phyloP scores from a whole-genome alignment of 768 basidiomycete species.

The Suillus luteus region DNA sequence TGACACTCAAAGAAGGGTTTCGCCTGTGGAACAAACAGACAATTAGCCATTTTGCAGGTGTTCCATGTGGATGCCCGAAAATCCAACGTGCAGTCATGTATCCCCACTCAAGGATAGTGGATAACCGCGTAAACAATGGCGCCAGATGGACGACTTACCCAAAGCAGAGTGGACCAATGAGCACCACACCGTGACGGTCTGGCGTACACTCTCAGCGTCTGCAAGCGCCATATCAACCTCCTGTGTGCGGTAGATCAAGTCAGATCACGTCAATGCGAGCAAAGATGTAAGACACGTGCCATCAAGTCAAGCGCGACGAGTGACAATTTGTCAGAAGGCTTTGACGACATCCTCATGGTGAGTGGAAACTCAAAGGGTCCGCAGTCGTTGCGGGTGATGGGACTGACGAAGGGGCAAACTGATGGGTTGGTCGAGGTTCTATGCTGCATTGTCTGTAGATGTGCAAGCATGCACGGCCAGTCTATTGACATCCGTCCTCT shows the following conservation, averaged over 20 bases:
- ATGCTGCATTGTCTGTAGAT: too few species aligned
- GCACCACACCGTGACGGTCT: conserved; percentile 91
- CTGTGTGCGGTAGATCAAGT: conserved; percentile 38
- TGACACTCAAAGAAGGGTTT: conserved; percentile 3
- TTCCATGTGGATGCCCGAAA: not conserved
- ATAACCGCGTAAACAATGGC: not conserved
- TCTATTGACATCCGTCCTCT: not conserved
- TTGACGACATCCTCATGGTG: too few species aligned
- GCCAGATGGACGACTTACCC: conserved; percentile 47
- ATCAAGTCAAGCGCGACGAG: conserved; percentile 88
- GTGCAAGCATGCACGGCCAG: too few species aligned
- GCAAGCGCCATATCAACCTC: conserved; percentile 96
- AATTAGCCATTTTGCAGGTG: not conserved
- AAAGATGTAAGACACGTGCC: conserved; percentile 47
- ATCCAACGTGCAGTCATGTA: not conserved
- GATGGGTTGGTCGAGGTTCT: too few species aligned
- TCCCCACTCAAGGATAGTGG: not conserved
- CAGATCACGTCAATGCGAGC: not conserved
- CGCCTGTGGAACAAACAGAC: not conserved
- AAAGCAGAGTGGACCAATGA: conserved; percentile 82
- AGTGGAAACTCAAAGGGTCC: too few species aligned
- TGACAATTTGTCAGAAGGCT: too few species aligned
- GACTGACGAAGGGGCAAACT: too few species aligned
- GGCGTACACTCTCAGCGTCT: conserved; percentile 70
- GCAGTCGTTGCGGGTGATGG: too few species aligned